Evolutionary conservation across 1,284 basidiomycete genomes (phyloP), one percentile per base, ranked within the genome.

Genomic region (Microbotryum scabiosae): DNA sequence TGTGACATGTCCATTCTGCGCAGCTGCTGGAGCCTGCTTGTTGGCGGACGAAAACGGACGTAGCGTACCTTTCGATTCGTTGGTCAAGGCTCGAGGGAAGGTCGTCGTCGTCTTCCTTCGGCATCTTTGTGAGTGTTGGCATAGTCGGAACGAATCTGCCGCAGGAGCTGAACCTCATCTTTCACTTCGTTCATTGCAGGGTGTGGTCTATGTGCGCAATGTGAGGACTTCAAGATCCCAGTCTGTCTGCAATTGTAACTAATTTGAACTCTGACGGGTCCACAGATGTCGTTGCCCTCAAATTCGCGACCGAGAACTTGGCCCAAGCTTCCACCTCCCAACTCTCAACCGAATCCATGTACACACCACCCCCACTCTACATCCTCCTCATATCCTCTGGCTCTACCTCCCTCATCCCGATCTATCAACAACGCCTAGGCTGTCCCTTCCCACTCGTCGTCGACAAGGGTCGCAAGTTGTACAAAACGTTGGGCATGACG

Each of bases 401-500:
- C 20, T 62, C 61, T 30, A 50, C 61, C 5, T 20, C 51, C 3
- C 47, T 68, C 18, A 68, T 68, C 36, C 54, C 64, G n/a, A 60
- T 55, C 16, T 65, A 65, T 36, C 64, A 61, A 7, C 23, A 36
- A 5, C 32, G 64, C 9, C 54, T 63, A 23, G 59, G 53, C 16
- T 63, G 61, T 28, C 64, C 64, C 10, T 68, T 68, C 59, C 66
- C 66, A 20, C 51, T 68, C 4, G 65, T 63, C 47, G 58, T 61
- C 30, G 61, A 68, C 28, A 50, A 56, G 21, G 26, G 32, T 0
- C 44, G 66, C 5, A 45, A 25, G 30, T 18, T 68, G 26, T 68
- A 68, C 62, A 65, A 63, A 54, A 53, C 64, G 32, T 51, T 68
- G 4, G 66, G 66, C 0, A 68, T 68, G 66, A 68, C 57, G 20